Evolutionary conservation across 1,284 basidiomycete genomes (phyloP).

Genomic region (Leccinum subspadiceum): DNA sequence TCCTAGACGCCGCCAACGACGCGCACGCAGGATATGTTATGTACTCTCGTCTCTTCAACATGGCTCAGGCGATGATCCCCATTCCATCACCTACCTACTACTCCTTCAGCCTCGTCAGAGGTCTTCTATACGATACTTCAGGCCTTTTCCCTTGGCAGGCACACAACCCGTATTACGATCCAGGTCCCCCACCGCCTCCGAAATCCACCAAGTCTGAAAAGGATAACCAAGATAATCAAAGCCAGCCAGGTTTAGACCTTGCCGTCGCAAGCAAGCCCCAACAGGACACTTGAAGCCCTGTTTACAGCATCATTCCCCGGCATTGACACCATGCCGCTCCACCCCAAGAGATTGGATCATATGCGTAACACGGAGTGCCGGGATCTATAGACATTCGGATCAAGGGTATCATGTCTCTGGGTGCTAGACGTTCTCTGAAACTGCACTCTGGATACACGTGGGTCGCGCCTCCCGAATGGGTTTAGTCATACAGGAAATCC

Average conservation of each 20-base stretch:
- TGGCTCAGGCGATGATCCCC: slow-evolving; percentile 40
- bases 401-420: background rate
- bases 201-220: slow-evolving; percentile 27
- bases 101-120: slow-evolving; percentile 52
- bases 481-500: background rate
- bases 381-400: slow-evolving; percentile 1
- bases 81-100: slow-evolving; percentile 48
- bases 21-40: slow-evolving; percentile 57
- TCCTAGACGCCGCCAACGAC: slow-evolving; percentile 70
- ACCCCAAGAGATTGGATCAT: background rate
- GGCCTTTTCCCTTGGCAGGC: slow-evolving; percentile 45
- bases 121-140: slow-evolving; percentile 41
- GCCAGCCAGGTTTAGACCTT: background rate
- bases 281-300: background rate
- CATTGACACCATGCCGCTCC: background rate
- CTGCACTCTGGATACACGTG: slow-evolving; percentile 4
- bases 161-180: slow-evolving; percentile 65
- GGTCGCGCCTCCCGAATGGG: background rate
- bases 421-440: slow-evolving; percentile 1
- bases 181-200: slow-evolving; percentile 58
- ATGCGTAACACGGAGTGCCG: background rate
- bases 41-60: slow-evolving; percentile 43
- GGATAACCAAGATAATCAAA: slow-evolving; percentile 5
- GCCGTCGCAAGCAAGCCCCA: background rate
- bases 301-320: background rate